A percentile compares a stretch with the other conserved stretches of the same genome.
Conservation (phyloP, 257 asterid genomes). For the Datura wrightii region DNA sequence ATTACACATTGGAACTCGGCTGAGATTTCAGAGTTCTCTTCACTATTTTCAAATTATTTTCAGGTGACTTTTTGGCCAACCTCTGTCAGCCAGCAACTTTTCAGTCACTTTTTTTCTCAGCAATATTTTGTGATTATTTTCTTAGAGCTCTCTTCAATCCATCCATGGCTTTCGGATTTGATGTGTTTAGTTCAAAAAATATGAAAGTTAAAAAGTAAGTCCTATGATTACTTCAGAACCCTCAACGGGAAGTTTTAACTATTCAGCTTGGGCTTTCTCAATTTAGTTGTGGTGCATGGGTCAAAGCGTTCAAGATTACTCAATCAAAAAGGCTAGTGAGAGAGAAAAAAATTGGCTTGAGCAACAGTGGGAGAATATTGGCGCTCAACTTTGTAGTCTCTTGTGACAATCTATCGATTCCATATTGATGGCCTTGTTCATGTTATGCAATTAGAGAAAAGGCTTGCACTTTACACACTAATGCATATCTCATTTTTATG, state of each 20-base stretch:
- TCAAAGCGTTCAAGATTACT: conserved; percentile 13
- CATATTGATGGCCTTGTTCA: neutral
- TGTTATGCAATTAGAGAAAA: neutral
- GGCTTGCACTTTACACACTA: neutral
- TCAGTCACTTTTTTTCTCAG: neutral
- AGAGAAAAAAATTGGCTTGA: neutral
- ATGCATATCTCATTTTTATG: neutral
- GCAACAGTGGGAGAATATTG: neutral
- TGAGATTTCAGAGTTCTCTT: neutral
- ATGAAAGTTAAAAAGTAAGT: neutral
- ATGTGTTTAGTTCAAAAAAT: neutral
- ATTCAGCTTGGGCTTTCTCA: neutral
- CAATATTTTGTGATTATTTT: neutral
- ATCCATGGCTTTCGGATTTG: neutral
- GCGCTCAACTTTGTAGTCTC: neutral
- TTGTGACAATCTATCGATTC: neutral
- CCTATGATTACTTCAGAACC: conserved; percentile 9
- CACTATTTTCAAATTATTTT: neutral
- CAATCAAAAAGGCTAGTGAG: neutral
- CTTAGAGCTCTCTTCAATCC: conserved; percentile 1
- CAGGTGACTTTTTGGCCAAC: neutral
- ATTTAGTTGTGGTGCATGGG: neutral
- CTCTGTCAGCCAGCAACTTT: neutral
- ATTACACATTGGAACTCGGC: neutral
- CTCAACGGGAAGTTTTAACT: neutral